Base-by-base conservation (phyloP, 2,329 filamentous ascomycete genomes). In the Emericellopsis atlantica region DNA sequence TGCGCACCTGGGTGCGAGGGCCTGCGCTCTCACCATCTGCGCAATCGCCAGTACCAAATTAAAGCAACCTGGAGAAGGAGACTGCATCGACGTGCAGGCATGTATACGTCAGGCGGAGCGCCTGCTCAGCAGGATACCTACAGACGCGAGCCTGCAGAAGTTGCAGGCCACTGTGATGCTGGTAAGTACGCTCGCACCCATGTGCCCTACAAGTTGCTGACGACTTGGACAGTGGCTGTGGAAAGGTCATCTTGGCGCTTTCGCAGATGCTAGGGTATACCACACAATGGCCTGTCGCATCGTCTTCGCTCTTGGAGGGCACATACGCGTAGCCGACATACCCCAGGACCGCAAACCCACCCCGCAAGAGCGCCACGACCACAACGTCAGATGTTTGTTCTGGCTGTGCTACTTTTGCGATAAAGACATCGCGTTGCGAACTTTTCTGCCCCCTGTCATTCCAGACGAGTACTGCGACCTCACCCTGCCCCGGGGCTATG, bases 401-500 rank as follows among this genome's bases (percentile, higher is more conserved):
- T 54, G 52, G 51, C 32, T 55, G 2, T 53, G 48, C 38, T 56
- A 56, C 32, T 36, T 47, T 3, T 23, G 47, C 2, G 54, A 57
- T 39, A 57, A 57, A 36, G 49, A 57, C 4, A 40, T 49, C 6
- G 41, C 51, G 2, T 43, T 56, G 2, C 48, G 49, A 3, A 44
- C 45, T 1, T 52, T 52, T 4, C 39, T 44, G 2, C 51, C 49
- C 2, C 53, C 54, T 0, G 15, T 51, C 0, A 41, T 56, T 4
- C 51, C 57, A 1, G 67, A 72, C 39, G 66, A 70, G 6, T 64
- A 69, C 40, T 74, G 69, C 46, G 68, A 74, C 46, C 51, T 74
- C n/a, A 64, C 62, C 0, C 51, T 69, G 1, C 68, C 67, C 1
- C 49, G 54, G 14, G 37, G 34, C 5, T 44, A 44, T 18, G 32